Base-by-base conservation (phyloP, 2,329 filamentous ascomycete genomes). In the Arthroderma sp. region DNA sequence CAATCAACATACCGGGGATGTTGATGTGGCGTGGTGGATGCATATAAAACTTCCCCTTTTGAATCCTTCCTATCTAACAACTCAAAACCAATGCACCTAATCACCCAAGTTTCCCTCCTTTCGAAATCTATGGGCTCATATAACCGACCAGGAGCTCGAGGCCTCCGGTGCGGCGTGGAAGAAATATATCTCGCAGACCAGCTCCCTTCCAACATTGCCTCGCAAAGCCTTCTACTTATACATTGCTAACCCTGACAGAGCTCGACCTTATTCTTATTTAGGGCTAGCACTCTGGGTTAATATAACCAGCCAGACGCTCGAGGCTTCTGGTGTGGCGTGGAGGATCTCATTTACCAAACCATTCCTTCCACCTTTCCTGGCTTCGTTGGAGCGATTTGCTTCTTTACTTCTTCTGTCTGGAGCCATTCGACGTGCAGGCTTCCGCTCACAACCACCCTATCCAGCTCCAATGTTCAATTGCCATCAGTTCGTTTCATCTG, bases 91-190 rank as follows among this genome's bases (percentile, higher is more conserved):
- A 8, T 9, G 2, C 8, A 8, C 15, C 8, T 8, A 8, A 8
- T 8, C 8, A 2, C 36, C 15, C 15, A 22, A 2, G 15, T 22
- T 22, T 22, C 15, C 15, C 15, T 22, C 15, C 15, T 22, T 8
- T 8, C 8, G 8, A n/a, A 8, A 8, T 38, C 36, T 38, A 8
- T 10, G 36, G 15, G 36, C 8, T 10, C 36, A 10, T 15, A 43
- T 43, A 43, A 43, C 42, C 42, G 38, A 29, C 22, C 27, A 30
- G 27, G n/a, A 38, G 22, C 42, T 37, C 42, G 31, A 30, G 42
- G 42, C 31, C 36, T 9, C 32, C 32, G 32, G 32, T 34, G 32
- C 32, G 32, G 32, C 32, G 32, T 34, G 32, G 32, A 34, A 3
- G 32, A 34, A 1, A 6, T 39, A n/a, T 2, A 9, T 27, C 32